A percentile compares a stretch with the other conserved stretches of the same genome.
phyloP scores from a whole-genome alignment of 2,329 filamentous ascomycete genomes.

The Colletotrichum sansevieriae region DNA sequence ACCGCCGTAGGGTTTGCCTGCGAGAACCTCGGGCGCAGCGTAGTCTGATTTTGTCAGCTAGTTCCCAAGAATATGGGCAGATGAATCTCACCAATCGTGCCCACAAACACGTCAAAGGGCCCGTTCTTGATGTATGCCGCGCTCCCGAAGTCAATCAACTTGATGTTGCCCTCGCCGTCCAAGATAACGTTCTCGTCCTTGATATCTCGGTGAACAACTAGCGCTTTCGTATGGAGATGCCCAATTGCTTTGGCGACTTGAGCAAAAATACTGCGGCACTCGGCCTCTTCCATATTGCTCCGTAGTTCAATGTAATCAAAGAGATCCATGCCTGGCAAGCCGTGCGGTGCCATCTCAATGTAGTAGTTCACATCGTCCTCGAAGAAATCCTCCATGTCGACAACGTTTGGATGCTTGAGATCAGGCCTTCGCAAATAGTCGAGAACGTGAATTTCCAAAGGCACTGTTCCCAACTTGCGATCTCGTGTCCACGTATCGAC shows the following conservation, averaged over 20 bases:
- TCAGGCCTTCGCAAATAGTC: conserved; percentile 88
- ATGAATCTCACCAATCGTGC: conserved; percentile 86
- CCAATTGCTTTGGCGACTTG: conserved; percentile 92
- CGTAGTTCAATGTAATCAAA: conserved; percentile 99
- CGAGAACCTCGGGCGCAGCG: conserved; percentile 96
- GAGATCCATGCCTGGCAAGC: conserved; percentile 95
- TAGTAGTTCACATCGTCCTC: conserved; percentile 94
- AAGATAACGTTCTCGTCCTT: conserved; percentile 99
- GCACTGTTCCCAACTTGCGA: conserved; percentile 91
- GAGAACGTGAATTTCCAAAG: conserved; percentile 95
- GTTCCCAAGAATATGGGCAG: conserved; percentile 27
- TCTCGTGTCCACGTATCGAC: conserved; percentile 99
- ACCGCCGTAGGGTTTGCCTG: conserved; percentile 90
- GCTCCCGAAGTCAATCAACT: conserved; percentile 97
- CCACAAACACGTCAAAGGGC: conserved; percentile 98
- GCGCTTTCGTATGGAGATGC: conserved; percentile 89
- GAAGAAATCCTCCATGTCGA: conserved; percentile 81
- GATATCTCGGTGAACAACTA: conserved; percentile 97
- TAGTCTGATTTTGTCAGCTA: conserved; percentile 75
- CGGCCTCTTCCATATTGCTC: conserved; percentile 94
- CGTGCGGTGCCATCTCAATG: conserved; percentile 97
- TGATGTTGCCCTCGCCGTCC: conserved; percentile 94
- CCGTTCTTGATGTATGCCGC: conserved; percentile 98
- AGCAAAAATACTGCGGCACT: conserved; percentile 94
- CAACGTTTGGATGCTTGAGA: conserved; percentile 75